Percentiles rank a stretch among this genome's conserved stretches.
phyloP scores from a whole-genome alignment of 805 yeast species.

The Lachancea thermotolerans region DNA sequence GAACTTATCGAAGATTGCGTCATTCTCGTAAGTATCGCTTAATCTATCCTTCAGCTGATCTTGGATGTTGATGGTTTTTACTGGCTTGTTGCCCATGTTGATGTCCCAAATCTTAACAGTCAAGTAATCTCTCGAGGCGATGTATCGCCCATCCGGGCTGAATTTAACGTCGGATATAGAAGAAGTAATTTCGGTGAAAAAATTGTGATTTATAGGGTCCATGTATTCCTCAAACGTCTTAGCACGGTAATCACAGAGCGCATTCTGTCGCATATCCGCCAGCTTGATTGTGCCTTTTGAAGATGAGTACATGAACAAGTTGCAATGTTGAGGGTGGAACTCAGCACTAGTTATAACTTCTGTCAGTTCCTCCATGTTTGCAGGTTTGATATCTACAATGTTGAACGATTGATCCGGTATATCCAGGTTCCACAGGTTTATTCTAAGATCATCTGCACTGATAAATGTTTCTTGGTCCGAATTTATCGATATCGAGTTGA shows the following conservation, averaged over 20 bases:
- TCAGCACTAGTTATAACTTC: slow-evolving; percentile 96
- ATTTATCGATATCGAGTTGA: slow-evolving; percentile 89
- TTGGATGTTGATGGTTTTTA: slow-evolving; percentile 91
- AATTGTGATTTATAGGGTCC: slow-evolving; percentile 89
- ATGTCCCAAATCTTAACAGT: slow-evolving; percentile 98
- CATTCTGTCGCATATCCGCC: slow-evolving; percentile 93
- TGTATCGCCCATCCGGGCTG: slow-evolving; percentile 84
- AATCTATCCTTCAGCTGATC: slow-evolving; percentile 88
- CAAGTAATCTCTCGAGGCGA: slow-evolving; percentile 95
- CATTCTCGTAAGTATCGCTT: slow-evolving; percentile 97
- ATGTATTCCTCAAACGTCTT: slow-evolving; percentile 85
- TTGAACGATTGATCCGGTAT: slow-evolving; percentile 94
- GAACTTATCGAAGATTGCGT: slow-evolving; percentile 96
- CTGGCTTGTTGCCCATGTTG: slow-evolving; percentile 91
- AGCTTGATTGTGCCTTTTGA: slow-evolving; percentile 93
- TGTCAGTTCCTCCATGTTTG: slow-evolving; percentile 97
- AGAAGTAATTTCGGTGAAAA: slow-evolving; percentile 94
- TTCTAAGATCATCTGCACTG: slow-evolving; percentile 87
- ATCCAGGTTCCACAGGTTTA: slow-evolving; percentile 91
- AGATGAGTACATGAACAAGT: slow-evolving; percentile 89
- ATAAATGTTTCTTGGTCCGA: slow-evolving; percentile 94
- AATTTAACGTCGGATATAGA: slow-evolving; percentile 91
- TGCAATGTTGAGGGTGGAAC: slow-evolving; percentile 90
- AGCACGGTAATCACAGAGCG: slow-evolving; percentile 86
- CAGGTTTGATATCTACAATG: slow-evolving; percentile 96